phyloP scores from a whole-genome alignment of 2,329 filamentous ascomycete genomes.

The Ceratocystis alfenasii region DNA sequence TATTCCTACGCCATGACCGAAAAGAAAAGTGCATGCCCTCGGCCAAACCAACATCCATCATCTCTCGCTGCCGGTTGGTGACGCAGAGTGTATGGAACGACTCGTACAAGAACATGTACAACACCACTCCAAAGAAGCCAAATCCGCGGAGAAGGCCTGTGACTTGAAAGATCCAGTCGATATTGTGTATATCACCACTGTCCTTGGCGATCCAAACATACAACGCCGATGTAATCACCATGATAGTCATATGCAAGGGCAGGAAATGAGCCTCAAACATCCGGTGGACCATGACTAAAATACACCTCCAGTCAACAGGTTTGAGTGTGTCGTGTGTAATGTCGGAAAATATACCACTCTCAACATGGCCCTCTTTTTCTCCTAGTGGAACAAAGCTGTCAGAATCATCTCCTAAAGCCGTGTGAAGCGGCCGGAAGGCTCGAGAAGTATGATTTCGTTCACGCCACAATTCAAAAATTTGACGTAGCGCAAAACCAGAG shows the following conservation, averaged over 20 bases:
- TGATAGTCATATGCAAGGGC: slow-evolving; percentile 53
- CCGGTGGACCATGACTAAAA: slow-evolving; percentile 50
- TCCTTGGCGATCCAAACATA: slow-evolving; percentile 45
- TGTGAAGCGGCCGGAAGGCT: slow-evolving; percentile 45
- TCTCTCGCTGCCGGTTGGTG: slow-evolving; percentile 49
- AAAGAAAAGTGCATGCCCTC: slow-evolving; percentile 55
- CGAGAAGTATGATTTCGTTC: slow-evolving; percentile 45
- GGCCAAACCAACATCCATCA: slow-evolving; percentile 51
- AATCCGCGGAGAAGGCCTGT: slow-evolving; percentile 48
- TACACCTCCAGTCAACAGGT: slow-evolving; percentile 43
- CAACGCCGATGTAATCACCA: slow-evolving; percentile 50
- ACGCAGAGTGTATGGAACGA: slow-evolving; percentile 53
- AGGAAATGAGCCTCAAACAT: slow-evolving; percentile 66
- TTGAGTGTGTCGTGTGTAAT: slow-evolving; percentile 41
- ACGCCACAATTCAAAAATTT: slow-evolving; percentile 45
- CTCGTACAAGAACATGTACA: slow-evolving; percentile 57
- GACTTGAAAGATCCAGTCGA: slow-evolving; percentile 48
- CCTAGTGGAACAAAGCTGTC: slow-evolving; percentile 39
- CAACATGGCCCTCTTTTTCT: slow-evolving; percentile 34
- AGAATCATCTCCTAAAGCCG: slow-evolving; percentile 32
- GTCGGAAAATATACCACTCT: slow-evolving; percentile 45
- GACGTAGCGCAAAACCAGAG: slow-evolving; percentile 52
- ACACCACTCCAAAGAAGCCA: slow-evolving; percentile 50
- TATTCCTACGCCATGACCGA: slow-evolving; percentile 43
- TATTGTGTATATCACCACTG: slow-evolving; percentile 39